Base-by-base conservation (phyloP, 2,329 filamentous ascomycete species). In the Xylariales sp. region DNA sequence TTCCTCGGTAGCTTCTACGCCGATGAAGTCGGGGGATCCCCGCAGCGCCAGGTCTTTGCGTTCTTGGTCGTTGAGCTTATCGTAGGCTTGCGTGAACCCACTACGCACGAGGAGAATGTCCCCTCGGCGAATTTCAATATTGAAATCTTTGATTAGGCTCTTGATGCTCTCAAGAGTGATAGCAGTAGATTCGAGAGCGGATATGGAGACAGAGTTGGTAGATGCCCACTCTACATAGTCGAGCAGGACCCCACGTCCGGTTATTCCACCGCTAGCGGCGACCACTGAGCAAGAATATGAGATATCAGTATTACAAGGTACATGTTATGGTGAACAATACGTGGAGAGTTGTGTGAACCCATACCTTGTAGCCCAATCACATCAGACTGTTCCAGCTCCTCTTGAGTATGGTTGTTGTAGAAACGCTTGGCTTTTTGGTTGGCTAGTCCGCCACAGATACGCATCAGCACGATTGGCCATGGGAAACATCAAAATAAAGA, bases 211-310 rank as follows among this genome's bases (percentile, higher is more conserved):
- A 32, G 17, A 19, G 32, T 45, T 30, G n/a, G 39, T 25, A 8
- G 34, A 3, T 21, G 37, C 42, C 29, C 34, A 49, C n/a, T 29
- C 23, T 15, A n/a, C 20, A 15, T 39, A 70, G 54, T 72, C 69
- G 15, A 72, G 48, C 15, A 72, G 57, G n/a, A 72, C 60, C n/a
- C 67, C 67, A 5, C 68, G 62, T 20, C 66, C 67, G 32, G 66
- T 60, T 18, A 70, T 61, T 3, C 63, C 63, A 18, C 61, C 61
- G 3, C 56, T 56, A 27, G 60, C 54, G 8, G 55, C 57, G 55
- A 54, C 61, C 23, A 57, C 63, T 60, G n/a, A n/a, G n/a, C n/a
- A n/a, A n/a, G n/a, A n/a, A 48, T 14, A 27, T 39, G 14, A 44
- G 15, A 2, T 36, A 14, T 29, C 14, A 18, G 33, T 12, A 5